Base-by-base conservation (phyloP, 2,329 filamentous ascomycete genomes). In the Capronia coronata region DNA sequence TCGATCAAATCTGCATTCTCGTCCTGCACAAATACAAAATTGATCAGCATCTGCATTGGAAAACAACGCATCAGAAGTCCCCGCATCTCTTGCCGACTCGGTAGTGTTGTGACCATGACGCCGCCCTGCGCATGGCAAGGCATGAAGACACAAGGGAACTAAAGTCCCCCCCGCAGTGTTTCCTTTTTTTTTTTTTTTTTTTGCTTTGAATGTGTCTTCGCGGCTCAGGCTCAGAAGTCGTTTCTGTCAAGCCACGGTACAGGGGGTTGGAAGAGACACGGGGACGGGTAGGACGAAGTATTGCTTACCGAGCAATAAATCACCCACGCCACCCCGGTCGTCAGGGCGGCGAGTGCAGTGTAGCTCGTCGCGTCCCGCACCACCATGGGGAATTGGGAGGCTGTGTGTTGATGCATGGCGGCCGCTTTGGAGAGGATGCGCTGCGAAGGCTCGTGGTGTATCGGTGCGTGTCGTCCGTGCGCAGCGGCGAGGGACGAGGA, bases 291-390 rank as follows among this genome's bases (percentile, higher is more conserved):
- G 18, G 50, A 53, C 41, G 51, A 51, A 32, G 51, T 41, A 49
- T 56, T 54, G 51, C 54, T 54, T 54, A 56, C 54, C 54, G 47
- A 48, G 48, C 48, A 56, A 51, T 56, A 56, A 32, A 56, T 38
- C 51, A 53, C 13, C 38, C 53, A 56, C 29, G 54, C 51, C 22
- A 46, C 51, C 41, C 45, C 47, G 7, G 54, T 51, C n/a, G 54
- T 52, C 42, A 56, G 35, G 29, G 48, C 54, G 22, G 47, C 54
- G 7, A 56, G 48, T n/a, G 54, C 54, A 16, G 42, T 27, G 34
- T 56, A 56, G 32, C 51, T 54, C 22, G 47, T 51, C 25, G 38
- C 45, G 35, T 56, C 54, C 11, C 54, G 54, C 9, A 56, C 43
- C 11, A 45, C 14, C 27, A 46, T 19, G 21, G 54, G 51, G 21